phyloP scores from a whole-genome alignment of 139 green algal genomes.

The Zygnema circumcarinatum region DNA sequence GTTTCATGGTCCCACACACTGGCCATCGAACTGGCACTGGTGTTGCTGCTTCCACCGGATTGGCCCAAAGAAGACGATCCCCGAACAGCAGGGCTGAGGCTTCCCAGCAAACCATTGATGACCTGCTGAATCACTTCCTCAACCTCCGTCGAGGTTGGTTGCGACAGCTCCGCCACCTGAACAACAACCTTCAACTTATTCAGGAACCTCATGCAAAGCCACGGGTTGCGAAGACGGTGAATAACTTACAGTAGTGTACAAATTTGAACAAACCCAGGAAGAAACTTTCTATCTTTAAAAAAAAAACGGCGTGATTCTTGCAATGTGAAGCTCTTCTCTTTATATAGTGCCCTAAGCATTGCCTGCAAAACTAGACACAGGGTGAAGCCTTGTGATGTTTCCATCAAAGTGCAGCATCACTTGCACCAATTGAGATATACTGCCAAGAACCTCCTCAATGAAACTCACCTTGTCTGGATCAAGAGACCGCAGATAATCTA shows the following conservation, averaged over 20 bases:
- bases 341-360: too few relatives aligned
- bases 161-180: neutral
- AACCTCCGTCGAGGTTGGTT: neutral
- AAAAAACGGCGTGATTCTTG: too few relatives aligned
- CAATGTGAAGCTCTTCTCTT: too few relatives aligned
- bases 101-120: slow-evolving; percentile 15
- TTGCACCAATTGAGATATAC: too few relatives aligned
- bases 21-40: neutral
- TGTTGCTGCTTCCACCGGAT: neutral
- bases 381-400: too few relatives aligned
- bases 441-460: neutral
- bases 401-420: too few relatives aligned
- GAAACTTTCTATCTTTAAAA: too few relatives aligned
- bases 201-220: too few relatives aligned
- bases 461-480: slow-evolving; percentile 11
- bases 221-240: too few relatives aligned
- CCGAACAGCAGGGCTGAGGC: neutral
- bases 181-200: neutral
- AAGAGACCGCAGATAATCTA: slow-evolving; percentile 21
- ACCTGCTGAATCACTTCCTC: slow-evolving; percentile 12
- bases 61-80: neutral
- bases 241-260: too few relatives aligned
- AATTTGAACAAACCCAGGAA: too few relatives aligned
- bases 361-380: too few relatives aligned
- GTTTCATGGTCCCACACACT: neutral